A percentile compares a stretch with the other conserved stretches of the same genome.
phyloP scores from a whole-genome alignment of 2,329 filamentous ascomycete species.

The Trichoderma harzianum region DNA sequence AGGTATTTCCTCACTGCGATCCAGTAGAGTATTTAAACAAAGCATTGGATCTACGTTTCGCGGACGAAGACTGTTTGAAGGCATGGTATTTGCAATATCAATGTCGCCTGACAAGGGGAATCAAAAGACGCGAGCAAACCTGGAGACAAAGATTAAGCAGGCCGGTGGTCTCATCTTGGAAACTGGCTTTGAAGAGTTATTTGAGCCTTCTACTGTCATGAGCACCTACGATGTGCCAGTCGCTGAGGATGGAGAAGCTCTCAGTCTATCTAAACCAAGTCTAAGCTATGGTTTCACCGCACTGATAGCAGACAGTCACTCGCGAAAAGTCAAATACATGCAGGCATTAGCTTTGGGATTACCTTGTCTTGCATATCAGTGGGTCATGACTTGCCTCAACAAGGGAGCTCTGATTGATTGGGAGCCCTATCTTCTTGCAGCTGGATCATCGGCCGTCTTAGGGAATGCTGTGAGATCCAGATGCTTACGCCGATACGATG shows the following conservation, averaged over 20 bases:
- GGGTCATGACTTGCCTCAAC: constrained; percentile 70
- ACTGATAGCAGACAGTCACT: constrained; percentile 81
- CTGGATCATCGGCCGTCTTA: constrained; percentile 75
- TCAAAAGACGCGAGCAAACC: constrained; percentile 37
- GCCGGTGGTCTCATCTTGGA: constrained; percentile 71
- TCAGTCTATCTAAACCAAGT: constrained; percentile 55
- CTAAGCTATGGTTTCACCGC: constrained; percentile 70
- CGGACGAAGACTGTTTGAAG: constrained; percentile 56
- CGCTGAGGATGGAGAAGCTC: constrained; percentile 29
- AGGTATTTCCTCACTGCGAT: constrained; percentile 32
- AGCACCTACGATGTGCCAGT: constrained; percentile 30
- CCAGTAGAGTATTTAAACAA: constrained; percentile 28
- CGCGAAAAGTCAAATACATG: constrained; percentile 86
- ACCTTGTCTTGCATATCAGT: constrained; percentile 78
- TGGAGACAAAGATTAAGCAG: constrained; percentile 61
- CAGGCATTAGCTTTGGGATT: constrained; percentile 88
- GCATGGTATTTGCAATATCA: constrained; percentile 86
- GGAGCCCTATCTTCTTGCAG: constrained; percentile 78
- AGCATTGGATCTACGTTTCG: constrained; percentile 28
- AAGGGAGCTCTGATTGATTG: constrained; percentile 65
- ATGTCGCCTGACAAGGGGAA: constrained; percentile 50
- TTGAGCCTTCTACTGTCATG: constrained; percentile 49
- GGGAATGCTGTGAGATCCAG: constrained; percentile 75
- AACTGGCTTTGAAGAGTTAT: constrained; percentile 78
- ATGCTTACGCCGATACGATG: constrained; percentile 59